Conservation (phyloP, 495 filamentous ascomycete species). For the Penicilliopsis zonata region DNA sequence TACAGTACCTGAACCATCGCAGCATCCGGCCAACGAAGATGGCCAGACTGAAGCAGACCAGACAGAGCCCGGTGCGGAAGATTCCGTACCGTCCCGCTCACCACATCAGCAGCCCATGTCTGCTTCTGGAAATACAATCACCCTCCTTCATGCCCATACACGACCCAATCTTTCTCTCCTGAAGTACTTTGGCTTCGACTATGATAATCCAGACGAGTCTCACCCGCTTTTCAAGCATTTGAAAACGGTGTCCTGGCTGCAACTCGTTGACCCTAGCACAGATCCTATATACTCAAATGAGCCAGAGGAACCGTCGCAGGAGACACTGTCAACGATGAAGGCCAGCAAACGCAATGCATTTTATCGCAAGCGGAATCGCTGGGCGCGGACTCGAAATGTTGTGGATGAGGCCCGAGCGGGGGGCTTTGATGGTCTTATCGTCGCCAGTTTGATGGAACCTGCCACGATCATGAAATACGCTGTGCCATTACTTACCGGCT, state of each 20-base stretch:
- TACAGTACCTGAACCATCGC: conserved; percentile 4
- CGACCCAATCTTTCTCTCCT: conserved; percentile 83
- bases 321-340: conserved; percentile 53
- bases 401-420: conserved; percentile 64
- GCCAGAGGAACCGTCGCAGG: conserved; percentile 37
- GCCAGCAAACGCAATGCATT: conserved; percentile 66
- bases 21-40: conserved; percentile 4
- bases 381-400: conserved; percentile 49
- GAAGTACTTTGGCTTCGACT: conserved; percentile 76
- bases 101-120: conserved; percentile 26
- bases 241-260: conserved; percentile 77
- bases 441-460: conserved; percentile 71
- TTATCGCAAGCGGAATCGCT: conserved; percentile 77
- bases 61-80: conserved; percentile 1
- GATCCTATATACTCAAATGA: conserved; percentile 59
- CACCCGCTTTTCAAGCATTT: conserved; percentile 79
- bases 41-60: conserved; percentile 5
- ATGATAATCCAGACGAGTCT: conserved; percentile 46
- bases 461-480: conserved; percentile 58
- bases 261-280: conserved; percentile 60
- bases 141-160: conserved; percentile 72
- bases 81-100: conserved; percentile 12
- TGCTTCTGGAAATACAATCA: conserved; percentile 68
- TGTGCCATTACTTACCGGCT: conserved; percentile 71
- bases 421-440: conserved; percentile 69